These are phyloP conservation scores for Liquidambar formosana DNA, from an alignment of 164 flowering plant species.

Conservation along the genomic window DNA sequence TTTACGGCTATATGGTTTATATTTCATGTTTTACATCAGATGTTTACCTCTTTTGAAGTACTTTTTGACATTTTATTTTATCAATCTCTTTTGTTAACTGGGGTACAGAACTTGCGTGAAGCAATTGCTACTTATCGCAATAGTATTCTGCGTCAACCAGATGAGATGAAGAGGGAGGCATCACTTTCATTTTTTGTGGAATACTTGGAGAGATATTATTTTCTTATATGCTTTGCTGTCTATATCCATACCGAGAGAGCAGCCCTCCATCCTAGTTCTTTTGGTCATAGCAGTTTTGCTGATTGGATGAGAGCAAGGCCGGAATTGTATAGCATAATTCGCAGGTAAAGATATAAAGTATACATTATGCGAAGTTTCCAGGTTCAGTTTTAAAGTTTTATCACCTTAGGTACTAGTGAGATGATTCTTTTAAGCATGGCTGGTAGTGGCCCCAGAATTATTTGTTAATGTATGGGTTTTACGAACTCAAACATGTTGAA, in stretches of 20 bases:
- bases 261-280: constrained; percentile 52
- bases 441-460: not conserved
- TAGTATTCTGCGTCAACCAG: constrained; percentile 83
- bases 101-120: constrained; percentile 85
- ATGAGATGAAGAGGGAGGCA: constrained; percentile 97
- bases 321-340: constrained; percentile 91
- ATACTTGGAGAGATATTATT: constrained; percentile 95
- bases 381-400: not conserved
- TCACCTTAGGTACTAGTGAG: not conserved
- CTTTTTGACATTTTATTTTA: not conserved
- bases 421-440: not conserved
- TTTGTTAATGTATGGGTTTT: too few relatives aligned
- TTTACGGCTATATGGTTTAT: not conserved
- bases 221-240: constrained; percentile 95
- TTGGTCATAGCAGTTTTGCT: constrained; percentile 64
- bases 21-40: not conserved
- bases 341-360: constrained; percentile 55
- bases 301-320: constrained; percentile 99
- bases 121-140: constrained; percentile 93
- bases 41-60: constrained; percentile 4
- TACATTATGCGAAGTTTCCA: not conserved
- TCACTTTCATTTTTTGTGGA: constrained; percentile 91
- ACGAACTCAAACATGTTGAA: not conserved
- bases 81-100: constrained; percentile 5
- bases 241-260: constrained; percentile 86